Conservation (phyloP, 164 flowering plant species). For the Chimonanthus salicifolius region DNA sequence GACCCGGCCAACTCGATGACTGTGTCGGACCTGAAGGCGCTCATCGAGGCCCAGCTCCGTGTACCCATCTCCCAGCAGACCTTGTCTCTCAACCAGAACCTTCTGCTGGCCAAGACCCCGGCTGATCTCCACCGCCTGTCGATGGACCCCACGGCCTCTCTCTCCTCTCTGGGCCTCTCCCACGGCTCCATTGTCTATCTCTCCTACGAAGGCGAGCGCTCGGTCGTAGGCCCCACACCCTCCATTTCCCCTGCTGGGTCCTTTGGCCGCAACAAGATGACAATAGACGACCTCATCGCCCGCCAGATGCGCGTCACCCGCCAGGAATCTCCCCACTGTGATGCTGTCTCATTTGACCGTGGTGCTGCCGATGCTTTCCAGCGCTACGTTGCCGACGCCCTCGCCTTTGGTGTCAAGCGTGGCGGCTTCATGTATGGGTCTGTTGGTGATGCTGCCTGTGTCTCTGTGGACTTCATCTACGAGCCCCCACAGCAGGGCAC, state of each 20-base stretch:
- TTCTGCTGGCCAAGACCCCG: constrained; percentile 68
- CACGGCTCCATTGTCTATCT: constrained; percentile 79
- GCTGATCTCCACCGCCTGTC: constrained; percentile 39
- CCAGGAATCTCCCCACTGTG: constrained; percentile 77
- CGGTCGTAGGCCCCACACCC: constrained; percentile 43
- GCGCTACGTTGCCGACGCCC: constrained; percentile 67
- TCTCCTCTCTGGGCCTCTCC: constrained; percentile 59
- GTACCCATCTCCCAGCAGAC: constrained; percentile 63
- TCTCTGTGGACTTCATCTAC: constrained; percentile 77
- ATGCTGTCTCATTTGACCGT: constrained; percentile 78
- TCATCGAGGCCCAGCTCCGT: constrained; percentile 61
- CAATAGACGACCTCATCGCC: constrained; percentile 89
- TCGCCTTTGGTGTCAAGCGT: constrained; percentile 78
- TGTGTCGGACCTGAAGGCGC: constrained; percentile 53
- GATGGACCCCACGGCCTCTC: constrained; percentile 43
- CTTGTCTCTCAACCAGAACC: constrained; percentile 68
- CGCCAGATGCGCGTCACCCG: constrained; percentile 75
- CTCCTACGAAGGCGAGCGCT: constrained; percentile 70
- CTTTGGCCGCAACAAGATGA: constrained; percentile 88
- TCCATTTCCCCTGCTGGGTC: constrained; percentile 54
- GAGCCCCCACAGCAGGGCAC: constrained; percentile 94
- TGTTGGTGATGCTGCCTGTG: constrained; percentile 54
- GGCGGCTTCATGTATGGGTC: constrained; percentile 95
- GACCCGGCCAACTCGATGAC: constrained; percentile 41
- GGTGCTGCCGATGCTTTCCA: constrained; percentile 79